Conservation (phyloP, 2,329 filamentous ascomycete genomes). For the Pseudocercospora crystallina region DNA sequence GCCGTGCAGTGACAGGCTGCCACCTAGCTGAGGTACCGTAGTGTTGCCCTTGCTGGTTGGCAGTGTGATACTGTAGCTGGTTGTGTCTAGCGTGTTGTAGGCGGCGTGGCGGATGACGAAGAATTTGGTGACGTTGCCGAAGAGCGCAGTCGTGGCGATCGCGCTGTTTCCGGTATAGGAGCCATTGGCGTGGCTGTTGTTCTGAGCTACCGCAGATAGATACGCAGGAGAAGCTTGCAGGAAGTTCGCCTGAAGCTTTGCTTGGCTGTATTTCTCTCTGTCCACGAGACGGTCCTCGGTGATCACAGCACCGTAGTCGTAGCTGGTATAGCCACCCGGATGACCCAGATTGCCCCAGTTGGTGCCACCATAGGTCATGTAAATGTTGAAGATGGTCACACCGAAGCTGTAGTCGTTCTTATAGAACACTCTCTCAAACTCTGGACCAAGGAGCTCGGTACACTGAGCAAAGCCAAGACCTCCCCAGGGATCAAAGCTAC, state of each 20-base stretch:
- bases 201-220: constrained; percentile 58
- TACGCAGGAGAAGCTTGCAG: constrained; percentile 70
- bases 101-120: constrained; percentile 65
- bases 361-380: constrained; percentile 78
- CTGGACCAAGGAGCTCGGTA: constrained; percentile 63
- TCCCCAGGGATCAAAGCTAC: constrained; percentile 71
- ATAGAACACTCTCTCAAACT: constrained; percentile 76
- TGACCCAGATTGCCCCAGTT: constrained; percentile 82
- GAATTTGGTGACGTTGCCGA: constrained; percentile 57
- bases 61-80: constrained; percentile 64
- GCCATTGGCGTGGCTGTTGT: constrained; percentile 47
- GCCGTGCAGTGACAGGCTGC: constrained; percentile 58
- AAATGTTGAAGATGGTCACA: constrained; percentile 68
- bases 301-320: constrained; percentile 64
- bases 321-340: constrained; percentile 58
- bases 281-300: constrained; percentile 66
- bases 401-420: constrained; percentile 55
- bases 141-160: constrained; percentile 62
- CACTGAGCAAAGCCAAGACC: constrained; percentile 70
- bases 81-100: constrained; percentile 59
- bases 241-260: constrained; percentile 76
- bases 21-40: constrained; percentile 59
- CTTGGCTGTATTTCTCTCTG: constrained; percentile 76
- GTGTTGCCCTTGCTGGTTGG: constrained; percentile 59
- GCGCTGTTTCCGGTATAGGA: constrained; percentile 54